Percentiles rank a stretch among this genome's conserved stretches.
Evolutionary conservation across 108 stramenopile species (phyloP).

Genomic region (Schizochytrium sp.): DNA sequence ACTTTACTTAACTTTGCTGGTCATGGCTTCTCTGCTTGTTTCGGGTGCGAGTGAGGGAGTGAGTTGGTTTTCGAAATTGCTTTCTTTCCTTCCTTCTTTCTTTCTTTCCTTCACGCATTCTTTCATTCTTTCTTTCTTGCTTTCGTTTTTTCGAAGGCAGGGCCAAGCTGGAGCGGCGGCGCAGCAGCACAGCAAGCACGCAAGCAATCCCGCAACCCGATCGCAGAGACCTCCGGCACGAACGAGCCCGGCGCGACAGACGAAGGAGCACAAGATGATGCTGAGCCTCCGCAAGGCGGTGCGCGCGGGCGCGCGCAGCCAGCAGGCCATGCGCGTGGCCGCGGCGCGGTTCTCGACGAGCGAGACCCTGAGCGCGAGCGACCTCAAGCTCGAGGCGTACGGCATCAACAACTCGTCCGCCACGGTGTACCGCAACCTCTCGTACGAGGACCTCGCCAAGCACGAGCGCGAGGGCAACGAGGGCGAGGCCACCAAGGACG

Average conservation of each 20-base stretch:
- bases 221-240: too few species aligned
- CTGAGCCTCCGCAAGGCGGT: neutral
- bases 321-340: neutral
- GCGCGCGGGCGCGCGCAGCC: neutral
- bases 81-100: neutral
- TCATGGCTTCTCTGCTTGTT: too few species aligned
- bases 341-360: neutral
- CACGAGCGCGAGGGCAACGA: constrained; percentile 84
- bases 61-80: neutral
- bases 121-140: neutral
- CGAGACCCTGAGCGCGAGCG: neutral
- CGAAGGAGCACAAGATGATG: neutral
- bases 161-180: neutral
- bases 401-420: neutral
- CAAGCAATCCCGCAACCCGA: too few species aligned
- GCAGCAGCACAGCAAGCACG: too few species aligned
- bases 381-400: neutral
- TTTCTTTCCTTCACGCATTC: neutral
- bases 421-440: constrained; percentile 67
- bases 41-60: neutral
- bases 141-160: too few species aligned
- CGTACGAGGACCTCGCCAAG: constrained; percentile 77
- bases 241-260: neutral
- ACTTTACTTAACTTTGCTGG: too few species aligned
- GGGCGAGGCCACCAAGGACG: constrained; percentile 66